Base-by-base conservation (phyloP, 495 filamentous ascomycete species). In the Wilcoxina mikolae region DNA sequence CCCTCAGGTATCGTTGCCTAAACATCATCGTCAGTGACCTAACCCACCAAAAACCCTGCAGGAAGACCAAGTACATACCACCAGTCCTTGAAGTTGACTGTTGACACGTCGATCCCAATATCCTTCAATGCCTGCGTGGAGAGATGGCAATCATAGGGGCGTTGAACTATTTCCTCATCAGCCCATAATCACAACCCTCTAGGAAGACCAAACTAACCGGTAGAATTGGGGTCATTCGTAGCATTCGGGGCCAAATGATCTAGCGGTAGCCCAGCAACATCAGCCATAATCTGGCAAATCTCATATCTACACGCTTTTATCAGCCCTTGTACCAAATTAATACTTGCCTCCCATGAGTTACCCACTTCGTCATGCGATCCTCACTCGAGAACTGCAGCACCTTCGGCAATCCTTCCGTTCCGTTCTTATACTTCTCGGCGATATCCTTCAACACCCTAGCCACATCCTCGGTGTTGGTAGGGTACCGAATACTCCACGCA, bases 141-240 rank as follows among this genome's bases (percentile, higher is more conserved):
- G 22, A 95, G 73, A 64, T 94, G 87, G 55, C 83, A 87, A 68
- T 95, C 88, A 69, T 86, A 94, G 9, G 89, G 89, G 51, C 89
- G 76, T 26, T 50, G 45, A 4, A 63, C 63, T 66, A 47, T 44
- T 23, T 1, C 25, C 4, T 27, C 27, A 43, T 65, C 29, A 66
- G 51, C 28, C 33, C 56, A 39, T 23, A 15, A 31, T 4, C 51
- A 12, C 15, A 48, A 48, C 31, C 25, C 20, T 41, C 25, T n/a
- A 26, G 15, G 28, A 3, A 49, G 23, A 42, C 35, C 27, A 24
- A 31, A 56, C 71, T 86, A 75, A 15, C 87, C 85, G 22, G 74
- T 72, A 25, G 80, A 79, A 33, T 78, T 81, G 24, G 82, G 84
- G 52, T 90, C 84, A 60, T 86, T 84, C 3, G 80, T 83, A 62